Percentiles rank a stretch among this genome's conserved stretches.
phyloP scores from a whole-genome alignment of 805 yeast species.

The Ogataea salicorniae region DNA sequence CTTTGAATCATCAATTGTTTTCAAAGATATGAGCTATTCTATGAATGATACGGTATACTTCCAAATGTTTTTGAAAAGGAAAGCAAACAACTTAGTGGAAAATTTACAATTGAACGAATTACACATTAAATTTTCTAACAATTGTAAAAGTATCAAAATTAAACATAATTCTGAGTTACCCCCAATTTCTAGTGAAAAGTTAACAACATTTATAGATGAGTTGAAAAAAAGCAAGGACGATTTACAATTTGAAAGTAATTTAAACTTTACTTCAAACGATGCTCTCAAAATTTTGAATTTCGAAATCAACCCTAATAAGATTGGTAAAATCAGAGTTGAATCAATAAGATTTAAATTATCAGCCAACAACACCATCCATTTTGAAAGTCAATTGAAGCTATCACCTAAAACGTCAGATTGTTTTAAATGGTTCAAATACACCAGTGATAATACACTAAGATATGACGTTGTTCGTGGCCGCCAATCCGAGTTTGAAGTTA shows the following conservation, averaged over 20 bases:
- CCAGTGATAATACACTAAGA: constrained; percentile 1
- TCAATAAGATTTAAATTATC: constrained; percentile 12
- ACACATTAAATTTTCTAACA: constrained; percentile 17
- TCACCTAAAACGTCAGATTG: not conserved
- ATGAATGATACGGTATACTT: constrained; percentile 21
- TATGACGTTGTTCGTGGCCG: constrained; percentile 12
- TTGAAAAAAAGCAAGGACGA: constrained; percentile 2
- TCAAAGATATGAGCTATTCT: constrained; percentile 12
- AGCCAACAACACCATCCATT: constrained; percentile 6
- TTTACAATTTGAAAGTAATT: constrained; percentile 10
- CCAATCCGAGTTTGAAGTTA: constrained; percentile 23
- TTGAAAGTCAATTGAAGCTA: constrained; percentile 13
- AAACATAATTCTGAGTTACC: constrained; percentile 7
- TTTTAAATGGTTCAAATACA: constrained; percentile 13
- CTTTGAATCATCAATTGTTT: constrained; percentile 15
- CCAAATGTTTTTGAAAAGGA: constrained; percentile 30
- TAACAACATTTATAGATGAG: constrained; percentile 1
- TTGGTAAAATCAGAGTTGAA: constrained; percentile 23
- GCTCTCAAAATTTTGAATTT: constrained; percentile 16
- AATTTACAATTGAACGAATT: constrained; percentile 15
- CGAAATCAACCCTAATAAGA: constrained; percentile 15
- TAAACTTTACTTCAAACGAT: constrained; percentile 9
- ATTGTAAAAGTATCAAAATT: constrained; percentile 6
- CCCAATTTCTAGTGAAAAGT: not conserved
- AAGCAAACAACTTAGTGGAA: constrained; percentile 20